Evolutionary conservation across 352 stramenopile genomes (phyloP).

Genomic region (Globisporangium apiculatum): DNA sequence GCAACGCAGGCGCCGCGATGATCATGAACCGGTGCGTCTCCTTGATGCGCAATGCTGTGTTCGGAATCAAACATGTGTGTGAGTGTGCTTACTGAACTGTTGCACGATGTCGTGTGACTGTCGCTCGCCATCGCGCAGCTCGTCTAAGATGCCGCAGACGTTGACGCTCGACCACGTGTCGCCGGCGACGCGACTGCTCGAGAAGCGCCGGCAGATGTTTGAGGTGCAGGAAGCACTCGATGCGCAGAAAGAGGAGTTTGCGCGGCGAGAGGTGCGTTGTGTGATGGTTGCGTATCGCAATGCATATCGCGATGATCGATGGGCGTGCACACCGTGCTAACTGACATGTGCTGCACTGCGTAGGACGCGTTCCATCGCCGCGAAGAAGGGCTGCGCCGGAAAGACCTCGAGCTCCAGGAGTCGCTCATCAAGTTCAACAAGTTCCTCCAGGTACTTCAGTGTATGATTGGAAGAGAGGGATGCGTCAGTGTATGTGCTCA

Average conservation of each 20-base stretch:
- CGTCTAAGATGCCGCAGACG: conserved; percentile 76
- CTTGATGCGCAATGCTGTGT: neutral
- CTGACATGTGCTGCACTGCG: neutral
- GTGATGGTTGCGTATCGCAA: no score
- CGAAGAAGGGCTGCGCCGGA: conserved; percentile 90
- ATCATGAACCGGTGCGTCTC: conserved; percentile 49
- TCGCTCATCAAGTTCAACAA: conserved; percentile 97
- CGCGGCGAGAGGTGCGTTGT: conserved; percentile 42
- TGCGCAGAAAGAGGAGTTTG: conserved; percentile 92
- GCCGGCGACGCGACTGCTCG: conserved; percentile 87
- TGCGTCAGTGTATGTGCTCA: no score
- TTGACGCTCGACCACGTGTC: conserved; percentile 91
- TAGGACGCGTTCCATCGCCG: conserved; percentile 90
- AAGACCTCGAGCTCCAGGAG: conserved; percentile 93
- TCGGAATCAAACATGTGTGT: no score
- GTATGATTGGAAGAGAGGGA: no score
- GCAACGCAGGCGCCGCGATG: conserved; percentile 55
- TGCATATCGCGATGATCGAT: neutral
- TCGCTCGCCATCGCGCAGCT: conserved; percentile 1
- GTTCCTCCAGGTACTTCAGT: conserved; percentile 43
- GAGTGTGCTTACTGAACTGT: neutral
- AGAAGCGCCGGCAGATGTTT: conserved; percentile 95
- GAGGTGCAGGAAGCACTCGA: conserved; percentile 92
- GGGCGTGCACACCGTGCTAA: no score
- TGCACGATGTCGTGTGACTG: neutral